Base-by-base conservation (phyloP, 1,284 basidiomycete genomes). In the Tilletia setariae region DNA sequence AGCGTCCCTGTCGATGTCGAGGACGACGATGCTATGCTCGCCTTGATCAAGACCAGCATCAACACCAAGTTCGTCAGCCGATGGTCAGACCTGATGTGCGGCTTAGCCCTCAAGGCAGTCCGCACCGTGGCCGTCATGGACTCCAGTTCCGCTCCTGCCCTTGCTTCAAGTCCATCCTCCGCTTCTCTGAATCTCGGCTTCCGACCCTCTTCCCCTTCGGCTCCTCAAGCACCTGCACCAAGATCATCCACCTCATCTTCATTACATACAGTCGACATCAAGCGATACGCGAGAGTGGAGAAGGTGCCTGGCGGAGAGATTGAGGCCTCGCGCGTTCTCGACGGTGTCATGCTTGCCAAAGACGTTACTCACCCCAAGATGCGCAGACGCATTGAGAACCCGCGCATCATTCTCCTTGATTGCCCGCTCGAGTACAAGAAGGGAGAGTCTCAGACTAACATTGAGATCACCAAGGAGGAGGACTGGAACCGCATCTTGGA, bases 341-440 rank as follows among this genome's bases (percentile, higher is more conserved):
- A 88, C 70, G 94, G 95, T 66, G 90, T 98, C 70, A 94, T 98
- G 90, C 84, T 98, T 80, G 98, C 97, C 89, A 98, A 98, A 87
- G 95, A 98, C 83, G 92, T 98, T 76, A 97, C 94, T 0, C 96
- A 98, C 84, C 94, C 95, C 30, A 91, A 93, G 81, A 98, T 98
- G 95, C 87, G 94, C 70, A 85, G 95, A 71, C 86, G 93, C 75
- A 98, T 98, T 83, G 88, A 87, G 74, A 92, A 93, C 78, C 96
- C 95, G 4, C 85, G 94, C 25, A 91, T 98, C 71, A 85, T 98
- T 40, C 85, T 98, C 62, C 86, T 98, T 67, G 95, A 98, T 84
- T 98, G 94, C 84, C 93, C 95, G 19, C 85, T 98, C 68, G 96
- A 99, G 85, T 98, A 98, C 86, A 98, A 98, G 86, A 98, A 98